Evolutionary conservation across 2,329 filamentous ascomycete genomes (phyloP).

Genomic region (Penicillium sp.): DNA sequence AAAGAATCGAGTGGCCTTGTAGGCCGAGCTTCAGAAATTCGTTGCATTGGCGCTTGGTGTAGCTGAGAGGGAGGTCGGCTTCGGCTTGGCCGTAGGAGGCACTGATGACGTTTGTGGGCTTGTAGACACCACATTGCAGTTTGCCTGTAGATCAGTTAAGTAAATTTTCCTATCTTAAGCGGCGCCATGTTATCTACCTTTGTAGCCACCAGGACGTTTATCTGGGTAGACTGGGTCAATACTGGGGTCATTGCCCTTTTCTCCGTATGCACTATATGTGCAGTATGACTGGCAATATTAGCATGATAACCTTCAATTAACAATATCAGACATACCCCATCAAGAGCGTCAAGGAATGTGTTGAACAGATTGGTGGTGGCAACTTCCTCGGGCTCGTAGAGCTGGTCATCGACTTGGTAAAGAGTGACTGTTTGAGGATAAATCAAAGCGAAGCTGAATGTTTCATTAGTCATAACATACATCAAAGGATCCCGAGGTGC

Average conservation of each 20-base stretch:
- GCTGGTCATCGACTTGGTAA: constrained; percentile 48
- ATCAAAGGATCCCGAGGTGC: not conserved
- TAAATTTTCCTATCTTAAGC: not conserved
- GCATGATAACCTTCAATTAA: not conserved
- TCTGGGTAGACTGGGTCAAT: constrained; percentile 52
- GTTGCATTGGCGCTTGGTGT: constrained; percentile 48
- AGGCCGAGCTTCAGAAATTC: constrained; percentile 50
- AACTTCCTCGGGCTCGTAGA: constrained; percentile 36
- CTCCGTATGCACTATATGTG: constrained; percentile 47
- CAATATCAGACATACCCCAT: constrained; percentile 34
- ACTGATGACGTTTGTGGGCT: constrained; percentile 53
- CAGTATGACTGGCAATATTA: constrained; percentile 43
- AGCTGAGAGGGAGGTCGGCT: constrained; percentile 49
- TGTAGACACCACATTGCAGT: constrained; percentile 48
- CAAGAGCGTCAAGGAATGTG: constrained; percentile 50
- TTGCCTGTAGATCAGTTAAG: constrained; percentile 10
- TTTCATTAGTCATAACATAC: not conserved
- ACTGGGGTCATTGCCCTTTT: constrained; percentile 46
- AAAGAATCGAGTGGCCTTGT: constrained; percentile 29
- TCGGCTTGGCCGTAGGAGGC: constrained; percentile 56
- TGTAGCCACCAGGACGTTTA: constrained; percentile 47
- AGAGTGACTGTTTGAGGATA: constrained; percentile 50
- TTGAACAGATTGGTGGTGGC: constrained; percentile 37
- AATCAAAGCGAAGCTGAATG: constrained; percentile 42
- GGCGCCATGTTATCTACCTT: constrained; percentile 31